Evolutionary conservation across 331 rosid genomes (phyloP).

Genomic region (Spiraea crenata): DNA sequence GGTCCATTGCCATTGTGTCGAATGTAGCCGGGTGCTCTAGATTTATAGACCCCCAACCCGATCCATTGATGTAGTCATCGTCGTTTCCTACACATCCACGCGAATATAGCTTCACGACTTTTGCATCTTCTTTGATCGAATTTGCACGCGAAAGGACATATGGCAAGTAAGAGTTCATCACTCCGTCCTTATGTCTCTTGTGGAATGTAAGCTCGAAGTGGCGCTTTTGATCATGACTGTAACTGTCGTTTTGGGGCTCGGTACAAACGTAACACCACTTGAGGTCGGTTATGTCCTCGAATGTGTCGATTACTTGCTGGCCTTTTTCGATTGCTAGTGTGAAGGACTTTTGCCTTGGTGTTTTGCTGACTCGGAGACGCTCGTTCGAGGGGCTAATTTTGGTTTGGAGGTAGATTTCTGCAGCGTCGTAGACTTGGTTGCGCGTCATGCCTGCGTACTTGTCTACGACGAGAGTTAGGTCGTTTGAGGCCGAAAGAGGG

Average conservation of each 20-base stretch:
- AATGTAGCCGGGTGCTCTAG: conserved; percentile 38
- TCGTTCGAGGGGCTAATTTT: conserved; percentile 21
- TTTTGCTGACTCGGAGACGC: conserved; percentile 23
- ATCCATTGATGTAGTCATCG: neutral
- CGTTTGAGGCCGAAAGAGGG: conserved; percentile 16
- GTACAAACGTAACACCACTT: conserved; percentile 17
- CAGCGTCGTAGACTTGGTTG: conserved; percentile 37
- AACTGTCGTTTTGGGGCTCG: neutral
- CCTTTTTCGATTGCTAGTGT: conserved; percentile 16
- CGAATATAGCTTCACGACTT: conserved; percentile 22
- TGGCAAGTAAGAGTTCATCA: conserved; percentile 27
- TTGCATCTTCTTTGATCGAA: conserved; percentile 9
- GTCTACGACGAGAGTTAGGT: conserved; percentile 29
- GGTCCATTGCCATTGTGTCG: conserved; percentile 40
- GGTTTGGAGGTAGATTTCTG: conserved; percentile 32
- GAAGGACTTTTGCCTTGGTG: conserved; percentile 20
- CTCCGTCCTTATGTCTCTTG: conserved; percentile 24
- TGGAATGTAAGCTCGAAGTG: conserved; percentile 26
- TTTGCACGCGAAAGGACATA: conserved; percentile 26
- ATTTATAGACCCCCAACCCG: conserved; percentile 28
- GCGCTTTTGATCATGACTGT: neutral
- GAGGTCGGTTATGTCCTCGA: neutral
- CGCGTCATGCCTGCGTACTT: conserved; percentile 22
- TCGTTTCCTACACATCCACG: conserved; percentile 4
- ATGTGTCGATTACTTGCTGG: conserved; percentile 16